Evolutionary conservation across 768 basidiomycete genomes (phyloP).

Genomic region (Postia placenta): DNA sequence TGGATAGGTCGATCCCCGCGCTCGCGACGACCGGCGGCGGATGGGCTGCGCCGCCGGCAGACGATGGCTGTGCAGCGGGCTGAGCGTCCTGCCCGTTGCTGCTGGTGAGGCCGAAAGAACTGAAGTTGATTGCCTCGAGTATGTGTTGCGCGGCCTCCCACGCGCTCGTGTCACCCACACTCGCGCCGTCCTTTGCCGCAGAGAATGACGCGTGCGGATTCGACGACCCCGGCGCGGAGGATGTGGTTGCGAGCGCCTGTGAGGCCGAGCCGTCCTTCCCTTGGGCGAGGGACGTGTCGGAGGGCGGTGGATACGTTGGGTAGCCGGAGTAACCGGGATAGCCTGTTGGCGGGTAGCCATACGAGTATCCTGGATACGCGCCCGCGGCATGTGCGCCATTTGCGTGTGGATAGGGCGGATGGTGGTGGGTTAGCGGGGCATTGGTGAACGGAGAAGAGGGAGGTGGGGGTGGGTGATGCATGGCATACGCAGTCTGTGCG

Average conservation of each 20-base stretch:
- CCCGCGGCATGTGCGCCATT: slow-evolving; percentile 26
- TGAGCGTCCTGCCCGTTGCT: neutral
- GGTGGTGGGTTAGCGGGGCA: slow-evolving; percentile 34
- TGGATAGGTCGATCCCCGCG: slow-evolving; percentile 11
- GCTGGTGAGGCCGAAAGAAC: slow-evolving; percentile 29
- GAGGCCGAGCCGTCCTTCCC: neutral
- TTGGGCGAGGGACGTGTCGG: neutral
- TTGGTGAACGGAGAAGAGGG: slow-evolving; percentile 56
- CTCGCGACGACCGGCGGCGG: slow-evolving; percentile 8
- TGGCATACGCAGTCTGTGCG: slow-evolving; percentile 22
- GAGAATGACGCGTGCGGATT: neutral
- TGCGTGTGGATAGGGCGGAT: slow-evolving; percentile 11
- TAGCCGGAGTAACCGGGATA: slow-evolving; percentile 8
- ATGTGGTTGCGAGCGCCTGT: neutral
- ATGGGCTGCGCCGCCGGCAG: neutral
- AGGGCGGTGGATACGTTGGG: slow-evolving; percentile 17
- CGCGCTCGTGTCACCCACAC: slow-evolving; percentile 40
- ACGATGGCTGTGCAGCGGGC: neutral
- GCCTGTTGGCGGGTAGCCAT: slow-evolving; percentile 17
- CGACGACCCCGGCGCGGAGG: neutral
- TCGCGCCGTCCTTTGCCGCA: neutral
- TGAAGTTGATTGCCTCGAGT: slow-evolving; percentile 72
- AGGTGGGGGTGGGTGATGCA: slow-evolving; percentile 17
- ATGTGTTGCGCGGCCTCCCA: slow-evolving; percentile 79
- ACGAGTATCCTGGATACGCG: slow-evolving; percentile 27